phyloP scores from a whole-genome alignment of 2,329 filamentous ascomycete species.

The Juglanconis oblonga region DNA sequence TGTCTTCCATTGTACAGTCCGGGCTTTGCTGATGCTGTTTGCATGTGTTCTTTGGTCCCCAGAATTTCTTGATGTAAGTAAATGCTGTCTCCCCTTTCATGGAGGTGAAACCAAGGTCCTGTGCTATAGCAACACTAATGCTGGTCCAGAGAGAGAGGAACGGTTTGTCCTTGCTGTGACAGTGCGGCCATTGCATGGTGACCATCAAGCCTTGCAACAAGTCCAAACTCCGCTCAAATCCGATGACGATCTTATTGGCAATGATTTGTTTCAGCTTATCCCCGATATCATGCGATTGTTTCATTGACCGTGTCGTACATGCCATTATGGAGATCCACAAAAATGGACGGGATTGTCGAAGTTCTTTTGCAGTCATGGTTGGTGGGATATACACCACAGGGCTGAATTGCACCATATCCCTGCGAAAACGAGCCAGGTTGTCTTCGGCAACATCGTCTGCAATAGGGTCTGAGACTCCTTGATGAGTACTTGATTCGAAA shows the following conservation, averaged over 20 bases:
- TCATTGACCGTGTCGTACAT: constrained; percentile 39
- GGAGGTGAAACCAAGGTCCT: constrained; percentile 44
- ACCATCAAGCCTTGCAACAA: constrained; percentile 48
- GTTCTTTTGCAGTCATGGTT: constrained; percentile 32
- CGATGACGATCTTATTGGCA: constrained; percentile 43
- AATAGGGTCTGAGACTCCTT: not conserved
- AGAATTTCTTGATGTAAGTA: constrained; percentile 31
- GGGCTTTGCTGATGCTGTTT: constrained; percentile 20
- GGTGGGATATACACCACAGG: constrained; percentile 41
- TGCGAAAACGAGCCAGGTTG: constrained; percentile 38
- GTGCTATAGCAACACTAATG: constrained; percentile 40
- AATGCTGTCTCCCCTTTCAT: constrained; percentile 31
- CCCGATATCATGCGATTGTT: constrained; percentile 37
- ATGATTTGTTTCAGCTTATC: constrained; percentile 42
- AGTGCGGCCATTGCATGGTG: constrained; percentile 41
- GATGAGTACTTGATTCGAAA: not conserved
- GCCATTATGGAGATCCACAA: constrained; percentile 49
- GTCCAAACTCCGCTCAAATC: constrained; percentile 49
- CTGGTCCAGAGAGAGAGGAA: constrained; percentile 43
- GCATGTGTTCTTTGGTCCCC: not conserved
- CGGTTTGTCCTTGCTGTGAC: constrained; percentile 38
- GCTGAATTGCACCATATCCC: constrained; percentile 37
- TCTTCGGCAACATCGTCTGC: constrained; percentile 33
- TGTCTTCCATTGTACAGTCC: constrained; percentile 46
- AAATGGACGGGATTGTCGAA: constrained; percentile 41